Evolutionary conservation across 768 basidiomycete species (phyloP).

Genomic region (Pulveroboletus sp.): DNA sequence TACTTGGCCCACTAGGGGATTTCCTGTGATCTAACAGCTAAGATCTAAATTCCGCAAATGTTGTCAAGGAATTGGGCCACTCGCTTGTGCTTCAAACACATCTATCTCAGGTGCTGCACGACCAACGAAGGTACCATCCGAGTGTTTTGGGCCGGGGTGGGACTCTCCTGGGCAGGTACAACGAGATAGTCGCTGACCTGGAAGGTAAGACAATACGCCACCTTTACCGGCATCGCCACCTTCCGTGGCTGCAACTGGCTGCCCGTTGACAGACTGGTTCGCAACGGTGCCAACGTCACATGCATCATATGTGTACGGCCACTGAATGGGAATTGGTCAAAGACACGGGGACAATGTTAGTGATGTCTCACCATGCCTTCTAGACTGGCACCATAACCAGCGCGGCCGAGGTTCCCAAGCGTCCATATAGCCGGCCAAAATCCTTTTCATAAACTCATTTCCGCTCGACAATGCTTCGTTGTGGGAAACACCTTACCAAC

Average conservation of each 20-base stretch:
- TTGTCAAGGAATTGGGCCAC: constrained; percentile 14
- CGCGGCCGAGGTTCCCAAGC: constrained; percentile 56
- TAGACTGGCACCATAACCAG: constrained; percentile 63
- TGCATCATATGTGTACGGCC: constrained; percentile 65
- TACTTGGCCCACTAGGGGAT: constrained; percentile 51
- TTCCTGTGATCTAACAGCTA: constrained; percentile 42
- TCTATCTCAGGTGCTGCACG: constrained; percentile 88
- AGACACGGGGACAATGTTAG: background rate
- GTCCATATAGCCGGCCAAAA: constrained; percentile 57
- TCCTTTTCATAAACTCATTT: constrained; percentile 22
- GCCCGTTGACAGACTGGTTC: constrained; percentile 74
- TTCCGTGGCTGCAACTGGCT: constrained; percentile 56
- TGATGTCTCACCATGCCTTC: constrained; percentile 42
- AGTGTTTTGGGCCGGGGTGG: constrained; percentile 76
- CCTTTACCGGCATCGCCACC: constrained; percentile 49
- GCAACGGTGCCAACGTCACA: constrained; percentile 82
- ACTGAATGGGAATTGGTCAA: constrained; percentile 29
- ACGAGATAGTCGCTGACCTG: constrained; percentile 76
- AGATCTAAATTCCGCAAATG: constrained; percentile 5
- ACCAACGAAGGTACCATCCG: constrained; percentile 75
- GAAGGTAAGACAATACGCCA: constrained; percentile 62
- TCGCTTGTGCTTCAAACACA: constrained; percentile 74
- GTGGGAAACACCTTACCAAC: constrained; percentile 33
- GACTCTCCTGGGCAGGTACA: constrained; percentile 81
- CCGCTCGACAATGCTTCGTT: background rate